phyloP scores from a whole-genome alignment of 2,329 filamentous ascomycete genomes.

The Aspergillus fumigatiaffinis region DNA sequence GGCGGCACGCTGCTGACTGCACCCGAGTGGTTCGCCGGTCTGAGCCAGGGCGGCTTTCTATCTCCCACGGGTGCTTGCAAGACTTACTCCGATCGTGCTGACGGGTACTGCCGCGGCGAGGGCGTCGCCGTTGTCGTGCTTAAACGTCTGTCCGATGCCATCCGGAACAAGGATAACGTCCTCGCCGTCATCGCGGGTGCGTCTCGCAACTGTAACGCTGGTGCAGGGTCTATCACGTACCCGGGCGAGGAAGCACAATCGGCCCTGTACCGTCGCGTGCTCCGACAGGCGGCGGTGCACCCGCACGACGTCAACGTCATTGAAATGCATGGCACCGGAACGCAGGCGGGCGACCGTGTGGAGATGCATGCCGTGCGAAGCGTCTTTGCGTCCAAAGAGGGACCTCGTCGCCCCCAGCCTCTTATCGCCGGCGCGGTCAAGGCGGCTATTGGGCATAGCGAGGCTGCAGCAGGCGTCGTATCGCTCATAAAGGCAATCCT shows the following conservation, averaged over 20 bases:
- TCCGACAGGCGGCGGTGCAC: slow-evolving; percentile 69
- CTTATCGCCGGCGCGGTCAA: too few relatives aligned
- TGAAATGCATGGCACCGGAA: slow-evolving; percentile 87
- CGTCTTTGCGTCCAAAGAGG: slow-evolving; percentile 53
- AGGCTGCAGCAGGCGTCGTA: too few relatives aligned
- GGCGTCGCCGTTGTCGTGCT: slow-evolving; percentile 70
- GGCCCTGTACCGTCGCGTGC: slow-evolving; percentile 64
- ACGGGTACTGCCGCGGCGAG: slow-evolving; percentile 80
- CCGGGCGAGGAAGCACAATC: slow-evolving; percentile 76
- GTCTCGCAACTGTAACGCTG: slow-evolving; percentile 76
- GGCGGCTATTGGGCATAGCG: too few relatives aligned
- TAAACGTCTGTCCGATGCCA: slow-evolving; percentile 74
- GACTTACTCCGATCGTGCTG: slow-evolving; percentile 74
- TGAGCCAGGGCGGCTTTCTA: slow-evolving; percentile 73
- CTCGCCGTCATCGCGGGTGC: slow-evolving; percentile 72
- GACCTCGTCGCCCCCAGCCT: too few relatives aligned
- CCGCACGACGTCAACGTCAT: slow-evolving; percentile 76
- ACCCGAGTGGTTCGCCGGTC: slow-evolving; percentile 72
- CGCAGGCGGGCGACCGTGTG: slow-evolving; percentile 72
- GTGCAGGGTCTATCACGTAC: slow-evolving; percentile 78
- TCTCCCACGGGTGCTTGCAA: slow-evolving; percentile 74
- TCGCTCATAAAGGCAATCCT: too few relatives aligned
- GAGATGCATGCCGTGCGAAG: slow-evolving; percentile 76
- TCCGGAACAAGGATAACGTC: slow-evolving; percentile 65
- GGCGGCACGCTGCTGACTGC: slow-evolving; percentile 74